Evolutionary conservation across 2,329 filamentous ascomycete genomes (phyloP).

Genomic region (Escovopsis weberi): DNA sequence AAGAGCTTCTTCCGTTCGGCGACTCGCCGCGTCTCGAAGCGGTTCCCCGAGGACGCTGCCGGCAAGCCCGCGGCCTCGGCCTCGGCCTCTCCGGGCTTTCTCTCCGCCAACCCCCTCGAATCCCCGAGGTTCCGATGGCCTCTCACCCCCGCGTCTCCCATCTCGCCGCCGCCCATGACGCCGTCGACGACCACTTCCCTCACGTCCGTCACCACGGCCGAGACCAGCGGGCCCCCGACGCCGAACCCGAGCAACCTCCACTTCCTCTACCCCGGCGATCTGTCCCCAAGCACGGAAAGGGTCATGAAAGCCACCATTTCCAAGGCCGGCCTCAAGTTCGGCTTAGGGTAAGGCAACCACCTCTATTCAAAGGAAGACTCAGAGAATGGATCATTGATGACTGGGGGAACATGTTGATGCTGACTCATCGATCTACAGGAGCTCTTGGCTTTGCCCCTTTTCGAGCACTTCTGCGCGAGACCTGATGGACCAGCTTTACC

Average conservation of each 20-base stretch:
- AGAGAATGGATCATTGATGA: too few species aligned
- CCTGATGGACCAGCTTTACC: conserved; percentile 36
- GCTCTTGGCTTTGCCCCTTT: conserved; percentile 29
- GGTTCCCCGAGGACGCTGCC: conserved; percentile 11
- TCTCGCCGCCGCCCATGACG: conserved; percentile 30
- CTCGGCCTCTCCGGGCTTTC: conserved; percentile 19
- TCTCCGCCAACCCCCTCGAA: conserved; percentile 14
- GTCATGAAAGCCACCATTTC: conserved; percentile 32
- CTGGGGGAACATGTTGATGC: too few species aligned
- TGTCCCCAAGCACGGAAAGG: conserved; percentile 33
- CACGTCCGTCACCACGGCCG: conserved; percentile 20
- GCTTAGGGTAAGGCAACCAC: conserved; percentile 21
- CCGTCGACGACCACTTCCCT: conserved; percentile 28
- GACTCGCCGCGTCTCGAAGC: conserved; percentile 10
- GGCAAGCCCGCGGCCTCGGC: conserved; percentile 3
- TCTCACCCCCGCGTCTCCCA: conserved; percentile 24
- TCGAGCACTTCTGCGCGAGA: conserved; percentile 28
- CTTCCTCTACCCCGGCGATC: conserved; percentile 32
- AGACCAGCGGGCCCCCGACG: conserved; percentile 16
- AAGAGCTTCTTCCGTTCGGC: conserved; percentile 18
- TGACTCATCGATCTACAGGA: conserved; percentile 11
- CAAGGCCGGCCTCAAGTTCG: conserved; percentile 35
- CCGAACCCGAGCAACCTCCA: conserved; percentile 32
- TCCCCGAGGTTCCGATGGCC: conserved; percentile 17
- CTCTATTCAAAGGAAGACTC: too few species aligned